Percentiles rank a stretch among this genome's conserved stretches.
Conservation (phyloP, 2,329 filamentous ascomycete genomes). For the Colletotrichum plurivorum region DNA sequence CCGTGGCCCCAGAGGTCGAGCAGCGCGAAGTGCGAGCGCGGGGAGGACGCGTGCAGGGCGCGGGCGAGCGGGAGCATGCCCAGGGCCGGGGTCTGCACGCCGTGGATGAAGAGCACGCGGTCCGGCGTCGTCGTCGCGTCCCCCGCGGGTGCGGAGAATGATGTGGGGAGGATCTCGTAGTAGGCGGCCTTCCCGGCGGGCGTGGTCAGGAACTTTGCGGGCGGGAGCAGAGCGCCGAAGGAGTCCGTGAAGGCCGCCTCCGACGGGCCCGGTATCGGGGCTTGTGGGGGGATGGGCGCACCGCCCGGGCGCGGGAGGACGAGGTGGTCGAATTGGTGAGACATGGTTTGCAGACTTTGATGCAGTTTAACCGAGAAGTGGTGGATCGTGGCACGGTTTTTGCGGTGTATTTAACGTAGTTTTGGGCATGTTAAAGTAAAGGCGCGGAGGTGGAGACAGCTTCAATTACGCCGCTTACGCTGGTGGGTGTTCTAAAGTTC, state of each 20-base stretch:
- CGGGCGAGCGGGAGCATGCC: conserved; percentile 60
- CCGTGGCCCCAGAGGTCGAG: conserved; percentile 69
- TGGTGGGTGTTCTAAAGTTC: too few relatives aligned
- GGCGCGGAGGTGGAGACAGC: conserved; percentile 11
- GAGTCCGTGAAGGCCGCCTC: conserved; percentile 52
- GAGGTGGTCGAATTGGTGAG: neutral
- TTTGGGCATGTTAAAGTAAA: neutral
- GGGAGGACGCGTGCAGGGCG: conserved; percentile 51
- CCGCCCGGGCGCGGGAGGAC: conserved; percentile 14
- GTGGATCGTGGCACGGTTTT: neutral
- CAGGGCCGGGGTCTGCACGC: conserved; percentile 65
- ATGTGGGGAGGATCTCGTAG: conserved; percentile 50
- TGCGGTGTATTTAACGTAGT: neutral
- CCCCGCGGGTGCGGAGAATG: neutral
- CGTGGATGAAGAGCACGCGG: conserved; percentile 63
- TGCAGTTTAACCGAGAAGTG: neutral
- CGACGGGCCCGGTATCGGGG: conserved; percentile 51
- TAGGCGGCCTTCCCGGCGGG: conserved; percentile 55
- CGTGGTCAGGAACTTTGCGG: conserved; percentile 51
- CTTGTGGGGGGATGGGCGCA: neutral
- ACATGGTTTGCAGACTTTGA: neutral
- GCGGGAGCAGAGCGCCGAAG: conserved; percentile 57
- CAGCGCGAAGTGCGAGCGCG: conserved; percentile 56
- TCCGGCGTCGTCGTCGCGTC: conserved; percentile 16
- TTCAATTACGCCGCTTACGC: neutral